Conservation (phyloP, 1,139 yeast species). For the Saccharomyces hybrid region DNA sequence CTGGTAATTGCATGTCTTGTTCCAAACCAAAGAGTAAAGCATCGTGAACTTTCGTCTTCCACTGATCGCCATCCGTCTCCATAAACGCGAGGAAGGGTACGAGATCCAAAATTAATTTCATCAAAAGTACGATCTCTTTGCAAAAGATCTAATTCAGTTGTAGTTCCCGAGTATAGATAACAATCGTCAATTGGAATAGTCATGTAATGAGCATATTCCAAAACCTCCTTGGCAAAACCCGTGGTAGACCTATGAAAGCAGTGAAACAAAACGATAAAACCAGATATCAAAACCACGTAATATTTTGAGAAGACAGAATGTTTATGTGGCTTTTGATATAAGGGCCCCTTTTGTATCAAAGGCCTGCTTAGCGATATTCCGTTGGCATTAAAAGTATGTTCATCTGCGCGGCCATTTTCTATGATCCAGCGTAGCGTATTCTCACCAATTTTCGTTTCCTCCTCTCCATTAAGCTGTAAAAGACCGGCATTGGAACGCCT, state of each 20-base stretch:
- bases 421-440: slow-evolving; percentile 49
- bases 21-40: slow-evolving; percentile 83
- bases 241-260: slow-evolving; percentile 37
- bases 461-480: slow-evolving; percentile 47
- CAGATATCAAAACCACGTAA: slow-evolving; percentile 63
- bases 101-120: slow-evolving; percentile 45
- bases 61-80: slow-evolving; percentile 77
- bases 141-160: slow-evolving; percentile 51
- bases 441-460: slow-evolving; percentile 50
- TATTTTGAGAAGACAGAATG: slow-evolving; percentile 56
- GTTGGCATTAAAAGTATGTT: slow-evolving; percentile 47
- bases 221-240: slow-evolving; percentile 41
- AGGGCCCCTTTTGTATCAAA: slow-evolving; percentile 51
- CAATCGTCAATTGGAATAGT: slow-evolving; percentile 59
- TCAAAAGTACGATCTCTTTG: slow-evolving; percentile 41
- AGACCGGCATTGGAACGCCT: slow-evolving; percentile 41
- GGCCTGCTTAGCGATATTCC: slow-evolving; percentile 51
- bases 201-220: slow-evolving; percentile 42
- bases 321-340: slow-evolving; percentile 62
- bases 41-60: slow-evolving; percentile 64
- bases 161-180: slow-evolving; percentile 66
- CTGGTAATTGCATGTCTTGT: slow-evolving; percentile 41
- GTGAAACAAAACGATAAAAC: slow-evolving; percentile 48
- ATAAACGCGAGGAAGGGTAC: slow-evolving; percentile 61
- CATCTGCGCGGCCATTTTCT: slow-evolving; percentile 46